These are phyloP conservation scores for Seminavis robusta DNA, from an alignment of 108 stramenopile genomes.

Conservation along the genomic window DNA sequence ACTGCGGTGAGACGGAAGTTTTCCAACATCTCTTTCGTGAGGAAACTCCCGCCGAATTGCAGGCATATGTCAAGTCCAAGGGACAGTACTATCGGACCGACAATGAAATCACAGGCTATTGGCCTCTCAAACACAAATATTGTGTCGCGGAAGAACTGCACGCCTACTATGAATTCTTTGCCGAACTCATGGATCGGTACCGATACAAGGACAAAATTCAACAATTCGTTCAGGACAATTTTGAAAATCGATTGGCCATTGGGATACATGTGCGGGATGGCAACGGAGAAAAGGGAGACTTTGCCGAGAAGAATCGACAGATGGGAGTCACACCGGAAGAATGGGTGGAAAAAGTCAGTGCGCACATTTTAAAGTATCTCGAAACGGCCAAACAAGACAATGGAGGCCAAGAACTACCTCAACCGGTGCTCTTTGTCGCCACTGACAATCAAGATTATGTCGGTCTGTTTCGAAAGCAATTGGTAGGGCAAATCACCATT, in stretches of 20 bases:
- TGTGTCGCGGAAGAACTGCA: not conserved
- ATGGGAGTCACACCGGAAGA: not conserved
- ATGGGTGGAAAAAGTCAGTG: not conserved
- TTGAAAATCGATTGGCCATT: conserved; percentile 12
- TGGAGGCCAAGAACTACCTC: not conserved
- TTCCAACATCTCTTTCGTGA: conserved; percentile 2
- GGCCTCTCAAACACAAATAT: not conserved
- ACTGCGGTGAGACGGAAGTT: conserved; percentile 6
- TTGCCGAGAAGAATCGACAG: conserved; percentile 5
- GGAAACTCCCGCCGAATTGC: conserved; percentile 1
- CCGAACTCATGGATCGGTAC: conserved; percentile 8
- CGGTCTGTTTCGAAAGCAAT: no score
- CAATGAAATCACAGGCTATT: conserved; percentile 1
- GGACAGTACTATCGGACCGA: not conserved
- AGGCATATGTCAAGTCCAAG: not conserved
- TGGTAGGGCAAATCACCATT: no score
- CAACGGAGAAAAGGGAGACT: conserved; percentile 21
- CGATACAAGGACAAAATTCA: not conserved
- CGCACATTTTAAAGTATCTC: not conserved
- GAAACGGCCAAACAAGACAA: no score
- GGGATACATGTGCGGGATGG: conserved; percentile 24
- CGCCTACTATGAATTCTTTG: conserved; percentile 17
- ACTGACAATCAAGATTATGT: conserved; percentile 11
- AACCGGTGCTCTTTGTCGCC: conserved; percentile 18
- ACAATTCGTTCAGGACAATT: conserved; percentile 1